Conservation (phyloP, 345 rosid species). For the Salix brachista region DNA sequence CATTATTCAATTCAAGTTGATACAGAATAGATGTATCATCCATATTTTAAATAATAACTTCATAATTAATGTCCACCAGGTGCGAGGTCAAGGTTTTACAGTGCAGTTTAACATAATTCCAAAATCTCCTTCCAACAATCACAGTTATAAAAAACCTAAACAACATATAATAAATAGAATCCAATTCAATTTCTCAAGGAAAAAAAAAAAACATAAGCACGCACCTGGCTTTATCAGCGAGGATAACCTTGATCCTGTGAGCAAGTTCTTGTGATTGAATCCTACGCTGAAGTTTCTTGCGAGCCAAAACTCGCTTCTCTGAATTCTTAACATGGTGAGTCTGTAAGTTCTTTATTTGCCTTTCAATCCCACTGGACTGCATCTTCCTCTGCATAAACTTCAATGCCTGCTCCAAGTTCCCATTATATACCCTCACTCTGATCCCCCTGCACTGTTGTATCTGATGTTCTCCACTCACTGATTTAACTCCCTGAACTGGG, state of each 20-base stretch:
- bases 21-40: too few species aligned
- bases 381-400: constrained; percentile 65
- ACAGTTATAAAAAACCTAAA: neutral
- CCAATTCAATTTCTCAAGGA: too few species aligned
- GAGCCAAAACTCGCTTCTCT: constrained; percentile 85
- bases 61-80: too few species aligned
- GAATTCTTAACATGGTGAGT: constrained; percentile 78
- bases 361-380: constrained; percentile 82
- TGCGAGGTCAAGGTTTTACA: too few species aligned
- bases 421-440: constrained; percentile 60
- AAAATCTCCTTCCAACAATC: neutral
- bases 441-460: constrained; percentile 75
- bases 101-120: too few species aligned
- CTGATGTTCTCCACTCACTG: constrained; percentile 17
- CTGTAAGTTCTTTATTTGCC: constrained; percentile 65
- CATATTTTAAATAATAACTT: too few species aligned
- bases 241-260: constrained; percentile 69
- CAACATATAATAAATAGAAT: neutral
- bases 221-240: constrained; percentile 25
- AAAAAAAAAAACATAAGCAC: neutral
- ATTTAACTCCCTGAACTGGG: constrained; percentile 19
- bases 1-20: too few species aligned
- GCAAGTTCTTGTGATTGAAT: constrained; percentile 66
- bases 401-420: constrained; percentile 70
- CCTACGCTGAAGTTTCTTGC: constrained; percentile 61